Conservation (phyloP, 164 flowering plant genomes). For the Litsea cubeba region DNA sequence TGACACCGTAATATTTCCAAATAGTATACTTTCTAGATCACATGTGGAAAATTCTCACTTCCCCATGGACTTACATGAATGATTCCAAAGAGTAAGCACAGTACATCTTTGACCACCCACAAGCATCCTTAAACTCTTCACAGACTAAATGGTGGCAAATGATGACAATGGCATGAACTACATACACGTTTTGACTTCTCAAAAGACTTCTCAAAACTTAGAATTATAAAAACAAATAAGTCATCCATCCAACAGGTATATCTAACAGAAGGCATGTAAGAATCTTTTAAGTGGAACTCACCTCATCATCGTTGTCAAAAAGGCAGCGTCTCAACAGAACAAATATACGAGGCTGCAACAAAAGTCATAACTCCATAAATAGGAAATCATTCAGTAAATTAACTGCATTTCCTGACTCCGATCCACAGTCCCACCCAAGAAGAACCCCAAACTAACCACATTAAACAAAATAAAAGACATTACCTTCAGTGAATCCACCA, state of each 20-base stretch:
- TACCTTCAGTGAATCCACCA: conserved; percentile 91
- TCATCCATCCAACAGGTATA: not conserved
- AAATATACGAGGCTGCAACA: conserved; percentile 91
- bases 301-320: conserved; percentile 97
- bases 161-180: too few species aligned
- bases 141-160: too few species aligned
- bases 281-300: conserved; percentile 21
- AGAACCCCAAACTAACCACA: not conserved
- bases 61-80: too few species aligned
- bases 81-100: too few species aligned
- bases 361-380: conserved; percentile 4
- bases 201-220: too few species aligned
- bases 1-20: too few species aligned
- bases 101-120: too few species aligned
- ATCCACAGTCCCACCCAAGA: not conserved
- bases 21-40: too few species aligned
- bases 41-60: too few species aligned
- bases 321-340: conserved; percentile 85
- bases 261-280: not conserved
- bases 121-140: too few species aligned
- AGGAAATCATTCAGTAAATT: conserved; percentile 6
- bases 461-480: not conserved
- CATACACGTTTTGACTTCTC: too few species aligned
- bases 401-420: not conserved
- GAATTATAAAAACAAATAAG: not conserved